Base-by-base conservation (phyloP, 2,329 filamentous ascomycete species). In the Alternaria viburni region DNA sequence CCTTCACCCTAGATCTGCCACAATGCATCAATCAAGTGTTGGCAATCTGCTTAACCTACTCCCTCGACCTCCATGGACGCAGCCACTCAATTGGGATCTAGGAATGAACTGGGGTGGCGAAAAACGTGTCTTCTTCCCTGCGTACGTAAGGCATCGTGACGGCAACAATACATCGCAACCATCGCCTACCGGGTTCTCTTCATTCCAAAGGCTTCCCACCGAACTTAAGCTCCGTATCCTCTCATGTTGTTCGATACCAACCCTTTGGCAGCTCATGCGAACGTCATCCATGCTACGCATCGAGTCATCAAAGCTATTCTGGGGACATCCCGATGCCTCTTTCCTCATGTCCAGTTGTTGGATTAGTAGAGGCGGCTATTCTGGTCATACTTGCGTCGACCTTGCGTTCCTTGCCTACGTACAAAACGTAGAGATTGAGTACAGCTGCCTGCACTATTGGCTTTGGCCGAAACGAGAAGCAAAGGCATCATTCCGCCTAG, bases 281-380 rank as follows among this genome's bases (percentile, higher is more conserved):
- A 36, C 47, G 9, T 68, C 66, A 11, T 61, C 62, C 17, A 26
- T 26, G 12, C 58, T 68, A 28, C 69, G 67, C 25, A 65, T 36
- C n/a, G 69, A 71, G 60, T 67, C 69, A 9, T 43, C 58, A 10
- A 71, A 71, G 52, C 63, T 68, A 3, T 71, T 69, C 25, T 71
- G 67, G 69, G 59, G 54, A 17, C 15, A 64, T 36, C 47, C 49
- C 26, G 28, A 63, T 11, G 50, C 61, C 7, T 68, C 62, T 19
- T 69, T 54, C 43, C 54, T 66, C n/a, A 30, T 68, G 17, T 17
- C 41, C 3, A 36, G 47, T 7, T 0, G 30, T 15, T 71, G 67
- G 69, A 61, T 71, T 17, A 19, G 61, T 9, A 26, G 44, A 19
- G 64, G 64, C 11, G 67, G 65, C 4, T 47, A 67, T 28, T 25